phyloP scores from a whole-genome alignment of 768 basidiomycete genomes.

The Hericium coralloides region DNA sequence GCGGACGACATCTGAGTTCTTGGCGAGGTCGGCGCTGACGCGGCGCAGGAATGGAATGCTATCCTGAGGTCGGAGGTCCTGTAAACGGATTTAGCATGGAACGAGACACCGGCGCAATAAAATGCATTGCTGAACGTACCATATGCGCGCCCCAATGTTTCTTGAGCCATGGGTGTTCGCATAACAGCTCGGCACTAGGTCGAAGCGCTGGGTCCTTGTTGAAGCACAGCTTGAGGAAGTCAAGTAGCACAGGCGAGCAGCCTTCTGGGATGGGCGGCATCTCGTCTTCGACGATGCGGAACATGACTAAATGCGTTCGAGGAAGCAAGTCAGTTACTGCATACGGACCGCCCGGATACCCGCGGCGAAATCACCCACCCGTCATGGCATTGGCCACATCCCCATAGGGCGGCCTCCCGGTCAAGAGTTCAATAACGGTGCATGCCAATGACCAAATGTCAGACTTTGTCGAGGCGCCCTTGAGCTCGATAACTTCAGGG shows the following conservation, averaged over 20 bases:
- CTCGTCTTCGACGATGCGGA: slow-evolving; percentile 90
- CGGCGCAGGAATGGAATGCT: slow-evolving; percentile 93
- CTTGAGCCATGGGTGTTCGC: slow-evolving; percentile 88
- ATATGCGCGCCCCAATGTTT: slow-evolving; percentile 71
- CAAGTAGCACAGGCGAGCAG: slow-evolving; percentile 63
- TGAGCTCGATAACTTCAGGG: slow-evolving; percentile 92
- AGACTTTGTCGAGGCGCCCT: slow-evolving; percentile 86
- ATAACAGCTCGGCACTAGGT: slow-evolving; percentile 79
- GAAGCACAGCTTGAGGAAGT: slow-evolving; percentile 86
- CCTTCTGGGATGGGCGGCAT: slow-evolving; percentile 80
- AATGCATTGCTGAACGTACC: slow-evolving; percentile 32
- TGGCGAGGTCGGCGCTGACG: slow-evolving; percentile 79
- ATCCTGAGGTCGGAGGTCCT: slow-evolving; percentile 86
- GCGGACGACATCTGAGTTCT: slow-evolving; percentile 51
- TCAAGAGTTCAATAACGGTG: slow-evolving; percentile 89
- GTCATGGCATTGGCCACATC: slow-evolving; percentile 88
- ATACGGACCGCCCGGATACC: neutral
- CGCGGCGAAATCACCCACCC: slow-evolving; percentile 34
- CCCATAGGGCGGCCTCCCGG: slow-evolving; percentile 85
- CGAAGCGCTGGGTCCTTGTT: slow-evolving; percentile 76
- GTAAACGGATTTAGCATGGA: neutral
- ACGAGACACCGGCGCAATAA: neutral
- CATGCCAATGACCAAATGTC: slow-evolving; percentile 97
- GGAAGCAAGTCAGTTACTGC: slow-evolving; percentile 1
- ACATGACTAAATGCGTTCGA: slow-evolving; percentile 64